Conservation (phyloP, 1,139 yeast genomes). For the Kluyveromyces sp. region DNA sequence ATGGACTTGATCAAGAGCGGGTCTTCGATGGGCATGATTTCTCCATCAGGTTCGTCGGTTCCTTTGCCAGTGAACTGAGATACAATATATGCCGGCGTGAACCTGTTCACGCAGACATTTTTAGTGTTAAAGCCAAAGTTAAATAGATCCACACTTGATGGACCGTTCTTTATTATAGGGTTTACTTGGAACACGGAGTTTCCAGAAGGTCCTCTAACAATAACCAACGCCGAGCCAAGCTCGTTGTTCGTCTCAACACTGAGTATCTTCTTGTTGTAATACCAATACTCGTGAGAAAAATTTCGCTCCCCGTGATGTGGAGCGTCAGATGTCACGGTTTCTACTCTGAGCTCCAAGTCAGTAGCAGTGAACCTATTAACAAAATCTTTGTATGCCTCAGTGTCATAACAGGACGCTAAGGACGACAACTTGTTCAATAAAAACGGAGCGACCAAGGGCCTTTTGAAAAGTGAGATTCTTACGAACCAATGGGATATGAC, state of each 20-base stretch:
- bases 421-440: conserved; percentile 49
- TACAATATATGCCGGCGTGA: conserved; percentile 3
- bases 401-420: conserved; percentile 42
- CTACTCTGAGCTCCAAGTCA: conserved; percentile 50
- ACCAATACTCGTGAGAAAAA: conserved; percentile 44
- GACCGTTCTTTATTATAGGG: conserved; percentile 34
- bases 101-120: background rate
- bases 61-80: background rate
- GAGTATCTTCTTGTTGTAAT: conserved; percentile 52
- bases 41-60: background rate
- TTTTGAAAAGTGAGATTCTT: conserved; percentile 51
- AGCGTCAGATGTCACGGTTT: conserved; percentile 28
- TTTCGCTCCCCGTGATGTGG: conserved; percentile 26
- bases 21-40: conserved; percentile 1
- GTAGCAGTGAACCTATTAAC: conserved; percentile 61
- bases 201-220: conserved; percentile 65
- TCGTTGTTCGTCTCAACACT: conserved; percentile 48
- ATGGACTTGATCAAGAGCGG: conserved; percentile 42
- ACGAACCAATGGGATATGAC: conserved; percentile 72
- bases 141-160: conserved; percentile 1
- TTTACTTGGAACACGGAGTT: conserved; percentile 42
- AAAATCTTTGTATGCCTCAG: conserved; percentile 61
- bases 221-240: conserved; percentile 49
- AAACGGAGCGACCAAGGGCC: conserved; percentile 55
- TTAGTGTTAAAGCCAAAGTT: background rate